These are phyloP conservation scores for Alopecurus myosuroides DNA, from an alignment of 176 grass and related monocot genomes.

Conservation along the genomic window DNA sequence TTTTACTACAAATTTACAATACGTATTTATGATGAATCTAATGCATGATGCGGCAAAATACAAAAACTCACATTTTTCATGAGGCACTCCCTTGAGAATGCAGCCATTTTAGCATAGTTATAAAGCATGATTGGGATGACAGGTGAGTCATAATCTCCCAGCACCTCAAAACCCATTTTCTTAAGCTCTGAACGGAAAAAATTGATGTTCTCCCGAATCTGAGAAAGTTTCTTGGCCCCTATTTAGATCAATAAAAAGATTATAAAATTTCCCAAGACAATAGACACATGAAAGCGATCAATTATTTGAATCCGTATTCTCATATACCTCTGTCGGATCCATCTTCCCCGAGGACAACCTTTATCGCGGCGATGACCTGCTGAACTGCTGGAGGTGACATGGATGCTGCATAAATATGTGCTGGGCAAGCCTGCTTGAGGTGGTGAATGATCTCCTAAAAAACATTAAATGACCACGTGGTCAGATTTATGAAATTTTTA, in stretches of 20 bases:
- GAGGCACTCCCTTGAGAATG: no score
- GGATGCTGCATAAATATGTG: conserved; percentile 94
- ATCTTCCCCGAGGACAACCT: conserved; percentile 91
- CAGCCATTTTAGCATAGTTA: no score
- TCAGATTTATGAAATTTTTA: conserved; percentile 25
- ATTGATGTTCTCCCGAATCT: conserved; percentile 93
- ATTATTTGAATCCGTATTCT: background rate
- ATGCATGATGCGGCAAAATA: no score
- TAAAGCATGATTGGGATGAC: no score
- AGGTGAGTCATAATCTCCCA: no score
- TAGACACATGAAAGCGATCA: background rate
- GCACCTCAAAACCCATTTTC: background rate
- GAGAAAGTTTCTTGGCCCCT: conserved; percentile 86
- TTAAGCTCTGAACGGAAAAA: conserved; percentile 91
- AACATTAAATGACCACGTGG: background rate
- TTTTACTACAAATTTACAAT: no score
- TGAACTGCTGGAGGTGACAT: conserved; percentile 96
- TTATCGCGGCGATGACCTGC: conserved; percentile 87
- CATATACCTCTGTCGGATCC: conserved; percentile 79
- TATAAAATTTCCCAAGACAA: no score
- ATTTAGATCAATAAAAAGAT: conserved; percentile 20
- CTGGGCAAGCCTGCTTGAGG: conserved; percentile 73
- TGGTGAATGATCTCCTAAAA: conserved; percentile 84
- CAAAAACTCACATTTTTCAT: no score
- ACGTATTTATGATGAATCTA: no score